phyloP scores from a whole-genome alignment of 495 filamentous ascomycete genomes.

The Lasiosphaeris hirsuta region DNA sequence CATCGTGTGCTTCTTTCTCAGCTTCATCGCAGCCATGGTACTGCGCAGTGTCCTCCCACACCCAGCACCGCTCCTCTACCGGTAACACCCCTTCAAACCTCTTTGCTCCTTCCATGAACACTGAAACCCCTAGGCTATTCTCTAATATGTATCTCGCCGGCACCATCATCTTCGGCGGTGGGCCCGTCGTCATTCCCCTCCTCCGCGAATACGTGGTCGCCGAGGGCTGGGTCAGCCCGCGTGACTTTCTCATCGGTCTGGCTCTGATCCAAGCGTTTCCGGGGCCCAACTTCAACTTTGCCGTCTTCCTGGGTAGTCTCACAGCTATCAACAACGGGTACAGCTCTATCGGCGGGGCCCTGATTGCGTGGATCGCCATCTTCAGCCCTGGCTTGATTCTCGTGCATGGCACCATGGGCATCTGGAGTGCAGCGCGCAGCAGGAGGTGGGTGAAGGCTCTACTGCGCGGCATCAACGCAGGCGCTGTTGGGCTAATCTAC shows the following conservation, averaged over 20 bases:
- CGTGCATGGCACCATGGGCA: conserved; percentile 62
- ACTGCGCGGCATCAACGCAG: conserved; percentile 69
- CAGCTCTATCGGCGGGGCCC: conserved; percentile 41
- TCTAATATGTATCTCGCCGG: conserved; percentile 81
- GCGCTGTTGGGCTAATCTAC: conserved; percentile 75
- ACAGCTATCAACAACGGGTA: conserved; percentile 41
- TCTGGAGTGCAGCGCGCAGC: conserved; percentile 62
- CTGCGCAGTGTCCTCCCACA: conserved; percentile 47
- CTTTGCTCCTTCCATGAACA: too few species aligned
- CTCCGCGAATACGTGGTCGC: conserved; percentile 74
- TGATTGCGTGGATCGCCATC: conserved; percentile 67
- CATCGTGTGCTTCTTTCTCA: conserved; percentile 52
- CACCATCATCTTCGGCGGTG: conserved; percentile 87
- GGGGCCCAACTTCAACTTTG: conserved; percentile 87
- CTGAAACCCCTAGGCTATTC: conserved; percentile 48
- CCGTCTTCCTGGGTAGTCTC: conserved; percentile 70
- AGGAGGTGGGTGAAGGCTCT: conserved; percentile 52
- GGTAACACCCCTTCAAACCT: conserved; percentile 1
- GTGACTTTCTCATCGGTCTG: conserved; percentile 80
- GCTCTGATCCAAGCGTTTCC: conserved; percentile 82
- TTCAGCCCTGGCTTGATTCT: conserved; percentile 68
- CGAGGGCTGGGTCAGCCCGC: conserved; percentile 73
- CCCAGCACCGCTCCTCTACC: conserved; percentile 47
- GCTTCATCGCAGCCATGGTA: conserved; percentile 61
- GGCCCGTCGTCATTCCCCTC: conserved; percentile 80